Evolutionary conservation across 108 stramenopile genomes (phyloP), one percentile per base, ranked within the genome.

Genomic region (Nitzschia inconspicua): DNA sequence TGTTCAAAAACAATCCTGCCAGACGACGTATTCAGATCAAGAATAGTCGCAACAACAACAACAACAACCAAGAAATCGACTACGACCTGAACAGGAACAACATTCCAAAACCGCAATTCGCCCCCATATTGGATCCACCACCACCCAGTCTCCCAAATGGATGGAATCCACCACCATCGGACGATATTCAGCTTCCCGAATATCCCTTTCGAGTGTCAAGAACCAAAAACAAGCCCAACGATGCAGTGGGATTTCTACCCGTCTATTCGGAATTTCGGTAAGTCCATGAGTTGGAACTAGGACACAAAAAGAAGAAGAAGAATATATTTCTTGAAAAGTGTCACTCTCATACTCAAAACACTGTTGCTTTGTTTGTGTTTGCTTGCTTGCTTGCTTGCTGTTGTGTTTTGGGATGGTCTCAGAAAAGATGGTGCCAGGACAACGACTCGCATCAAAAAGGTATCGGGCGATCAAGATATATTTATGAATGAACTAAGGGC

Each of bases 221-320:
- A 35, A 93, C 91, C 18, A 68, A 63, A 31, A 75, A 76, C 40
- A 93, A 93, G 48, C 85, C 85, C 3, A 73, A 78, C 51, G 72
- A 81, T 73, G 86, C 85, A 13, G 55, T 74, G 27, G 91, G 91
- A 35, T 93, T 93, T 48, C 47, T 93, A 30, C 91, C 91, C 32
- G 86, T 93, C 0, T 93, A 89, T 69, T 57, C 83, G 30, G 79
- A 89, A 58, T 68, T 79, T 52, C 69, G 88, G 87, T 89, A 40
- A 50, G 84, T 81, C 14, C 47, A 31, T 47, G 2, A 42, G 8
- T 31, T 27, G 42, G n/a, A n/a, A n/a, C n/a, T n/a, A n/a, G n/a
- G n/a, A n/a, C n/a, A n/a, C n/a, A n/a, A n/a, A n/a, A n/a, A n/a
- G n/a, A n/a, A n/a, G n/a, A n/a, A n/a, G n/a, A n/a, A n/a, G n/a